Evolutionary conservation across 371 early-diverging fungal species (phyloP), one percentile per base, ranked within the genome.

Genomic region (Dinochytrium kinnereticum): DNA sequence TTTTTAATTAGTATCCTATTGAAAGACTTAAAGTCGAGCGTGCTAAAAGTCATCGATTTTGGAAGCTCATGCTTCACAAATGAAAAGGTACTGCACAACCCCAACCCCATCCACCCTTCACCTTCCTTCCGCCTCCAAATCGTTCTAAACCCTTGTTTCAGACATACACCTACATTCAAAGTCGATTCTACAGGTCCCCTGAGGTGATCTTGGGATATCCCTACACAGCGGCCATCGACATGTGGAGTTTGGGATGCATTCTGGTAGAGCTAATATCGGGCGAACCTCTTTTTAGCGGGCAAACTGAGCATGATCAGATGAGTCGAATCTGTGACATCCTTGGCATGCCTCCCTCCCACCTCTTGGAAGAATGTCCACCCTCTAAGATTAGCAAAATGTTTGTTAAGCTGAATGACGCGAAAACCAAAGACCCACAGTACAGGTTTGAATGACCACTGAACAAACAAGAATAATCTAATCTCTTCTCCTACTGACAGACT

Each of bases 171-270:
- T 31, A 96, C 97, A 97, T 99, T 99, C 81, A 89, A 99, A 68
- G 88, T 98, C 78, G 83, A 0, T 83, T 82, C 70, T 81, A 83
- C 59, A 70, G 84, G 15, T 75, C 84, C 95, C 99, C 99, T 2
- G 99, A 99, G 82, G 92, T 99, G 55, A 81, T 99, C 50, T 84
- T 97, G 72, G 99, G 98, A 1, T 86, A 89, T 57, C 91, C 93
- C 72, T 99, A 99, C 82, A 90, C 93, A 5, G 94, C 92, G 10
- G 92, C 92, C 1, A 91, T 99, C 51, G 99, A 99, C 83, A 96
- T 99, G 86, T 99, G 99, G 99, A 92, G 93, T 72, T 87, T 98
- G 31, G 99, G 99, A 0, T 96, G 96, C 81, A 96, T 99, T 70
- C 93, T 98, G 84, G 97, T 96, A 26, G 99, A 99, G 83, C 96